Evolutionary conservation across 805 yeast species (phyloP).

Genomic region (Starmerella kuoi): DNA sequence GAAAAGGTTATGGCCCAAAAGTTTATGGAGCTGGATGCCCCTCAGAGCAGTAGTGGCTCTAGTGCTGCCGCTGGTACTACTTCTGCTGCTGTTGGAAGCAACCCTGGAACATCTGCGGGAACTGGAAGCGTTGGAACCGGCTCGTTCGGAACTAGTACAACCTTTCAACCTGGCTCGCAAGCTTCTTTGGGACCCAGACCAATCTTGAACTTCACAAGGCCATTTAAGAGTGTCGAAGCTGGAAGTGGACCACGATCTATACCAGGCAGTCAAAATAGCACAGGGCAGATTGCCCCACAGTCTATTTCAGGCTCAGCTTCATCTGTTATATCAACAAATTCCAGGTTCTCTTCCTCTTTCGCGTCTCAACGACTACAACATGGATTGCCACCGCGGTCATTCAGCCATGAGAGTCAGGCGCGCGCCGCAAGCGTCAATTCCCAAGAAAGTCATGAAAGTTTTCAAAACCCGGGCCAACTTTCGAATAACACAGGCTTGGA

Average conservation of each 20-base stretch:
- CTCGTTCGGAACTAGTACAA: slow-evolving; percentile 2
- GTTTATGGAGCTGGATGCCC: slow-evolving; percentile 38
- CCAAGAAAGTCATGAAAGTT: slow-evolving; percentile 13
- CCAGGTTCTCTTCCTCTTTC: slow-evolving; percentile 30
- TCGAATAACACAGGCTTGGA: slow-evolving; percentile 23
- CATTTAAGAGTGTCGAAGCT: slow-evolving; percentile 17
- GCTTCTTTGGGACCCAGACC: slow-evolving; percentile 15
- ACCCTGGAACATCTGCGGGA: too few relatives aligned
- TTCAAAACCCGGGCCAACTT: neutral
- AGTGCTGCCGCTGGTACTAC: too few relatives aligned
- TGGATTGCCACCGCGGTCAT: slow-evolving; percentile 8
- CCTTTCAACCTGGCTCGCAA: slow-evolving; percentile 6
- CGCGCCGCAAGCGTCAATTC: slow-evolving; percentile 27
- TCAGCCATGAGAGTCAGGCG: slow-evolving; percentile 36
- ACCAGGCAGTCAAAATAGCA: neutral
- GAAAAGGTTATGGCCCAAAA: slow-evolving; percentile 53
- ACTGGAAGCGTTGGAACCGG: neutral
- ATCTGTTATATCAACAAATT: slow-evolving; percentile 13
- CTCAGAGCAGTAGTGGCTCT: slow-evolving; percentile 9
- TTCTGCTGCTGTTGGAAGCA: too few relatives aligned
- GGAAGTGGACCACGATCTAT: slow-evolving; percentile 1
- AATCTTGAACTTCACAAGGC: slow-evolving; percentile 19
- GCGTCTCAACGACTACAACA: slow-evolving; percentile 25
- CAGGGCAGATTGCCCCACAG: slow-evolving; percentile 7
- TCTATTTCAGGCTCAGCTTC: slow-evolving; percentile 15